These are phyloP conservation scores for Teratosphaeria viscida DNA, from an alignment of 2,329 filamentous ascomycete species.

Conservation along the genomic window DNA sequence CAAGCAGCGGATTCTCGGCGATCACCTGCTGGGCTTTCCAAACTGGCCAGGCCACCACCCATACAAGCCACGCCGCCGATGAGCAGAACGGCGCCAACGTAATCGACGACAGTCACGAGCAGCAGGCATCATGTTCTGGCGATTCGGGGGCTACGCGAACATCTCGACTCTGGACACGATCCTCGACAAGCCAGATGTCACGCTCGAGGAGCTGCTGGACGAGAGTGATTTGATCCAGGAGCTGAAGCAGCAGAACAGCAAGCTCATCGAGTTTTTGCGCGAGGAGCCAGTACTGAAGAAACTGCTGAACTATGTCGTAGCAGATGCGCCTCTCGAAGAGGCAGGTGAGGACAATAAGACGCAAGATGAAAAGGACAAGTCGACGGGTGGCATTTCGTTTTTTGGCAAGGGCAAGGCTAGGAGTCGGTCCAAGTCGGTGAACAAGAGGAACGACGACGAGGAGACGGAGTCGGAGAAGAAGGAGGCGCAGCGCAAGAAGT, in stretches of 20 bases:
- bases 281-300: conserved; percentile 75
- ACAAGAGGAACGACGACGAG: conserved; percentile 25
- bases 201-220: conserved; percentile 88
- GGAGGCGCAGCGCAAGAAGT: conserved; percentile 86
- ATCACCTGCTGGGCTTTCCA: background rate
- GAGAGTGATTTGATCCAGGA: conserved; percentile 95
- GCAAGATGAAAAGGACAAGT: conserved; percentile 38
- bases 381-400: conserved; percentile 33
- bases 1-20: background rate
- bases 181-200: conserved; percentile 89
- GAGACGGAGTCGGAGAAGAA: conserved; percentile 55
- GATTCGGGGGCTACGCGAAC: conserved; percentile 97
- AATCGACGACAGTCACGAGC: background rate
- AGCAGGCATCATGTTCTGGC: conserved; percentile 91
- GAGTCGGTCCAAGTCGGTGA: conserved; percentile 34
- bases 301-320: conserved; percentile 83
- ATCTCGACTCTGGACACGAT: conserved; percentile 93
- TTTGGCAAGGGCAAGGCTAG: conserved; percentile 35
- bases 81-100: background rate
- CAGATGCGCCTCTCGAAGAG: conserved; percentile 51
- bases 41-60: background rate
- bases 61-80: background rate
- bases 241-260: conserved; percentile 95
- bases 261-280: conserved; percentile 90
- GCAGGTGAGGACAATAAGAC: conserved; percentile 11